phyloP scores from a whole-genome alignment of 176 grass and related monocot species.

The Elymus sibiricus region DNA sequence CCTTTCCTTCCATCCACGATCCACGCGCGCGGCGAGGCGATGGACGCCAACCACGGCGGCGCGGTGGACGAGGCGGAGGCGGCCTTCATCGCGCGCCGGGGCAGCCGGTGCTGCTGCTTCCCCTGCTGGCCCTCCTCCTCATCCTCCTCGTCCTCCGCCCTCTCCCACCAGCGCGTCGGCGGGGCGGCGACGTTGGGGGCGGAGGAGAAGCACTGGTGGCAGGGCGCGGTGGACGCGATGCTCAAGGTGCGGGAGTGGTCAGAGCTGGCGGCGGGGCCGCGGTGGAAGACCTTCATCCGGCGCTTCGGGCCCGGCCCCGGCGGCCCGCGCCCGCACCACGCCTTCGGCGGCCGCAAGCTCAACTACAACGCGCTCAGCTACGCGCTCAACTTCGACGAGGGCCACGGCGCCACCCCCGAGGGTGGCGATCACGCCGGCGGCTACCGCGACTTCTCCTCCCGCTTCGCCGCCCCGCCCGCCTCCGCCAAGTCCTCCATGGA shows the following conservation, averaged over 20 bases:
- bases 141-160: neutral
- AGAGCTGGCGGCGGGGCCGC: slow-evolving; percentile 76
- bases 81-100: slow-evolving; percentile 43
- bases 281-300: slow-evolving; percentile 99
- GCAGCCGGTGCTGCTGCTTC: slow-evolving; percentile 48
- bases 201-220: slow-evolving; percentile 42
- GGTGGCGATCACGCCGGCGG: slow-evolving; percentile 36
- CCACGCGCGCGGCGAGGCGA: neutral
- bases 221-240: slow-evolving; percentile 29
- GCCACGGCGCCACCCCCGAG: slow-evolving; percentile 69
- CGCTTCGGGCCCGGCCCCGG: slow-evolving; percentile 55
- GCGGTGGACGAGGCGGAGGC: slow-evolving; percentile 39
- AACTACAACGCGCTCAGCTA: slow-evolving; percentile 89
- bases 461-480: slow-evolving; percentile 58
- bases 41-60: slow-evolving; percentile 46
- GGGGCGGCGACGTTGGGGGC: neutral
- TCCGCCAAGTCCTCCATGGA: slow-evolving; percentile 76
- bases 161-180: slow-evolving; percentile 29
- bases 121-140: slow-evolving; percentile 37
- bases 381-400: slow-evolving; percentile 95
- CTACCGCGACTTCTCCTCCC: slow-evolving; percentile 84
- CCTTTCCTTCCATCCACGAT: neutral
- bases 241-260: slow-evolving; percentile 97
- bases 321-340: slow-evolving; percentile 21
- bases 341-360: slow-evolving; percentile 42